phyloP scores from a whole-genome alignment of 371 early-diverging fungal genomes.

The Funneliformis caledonium region DNA sequence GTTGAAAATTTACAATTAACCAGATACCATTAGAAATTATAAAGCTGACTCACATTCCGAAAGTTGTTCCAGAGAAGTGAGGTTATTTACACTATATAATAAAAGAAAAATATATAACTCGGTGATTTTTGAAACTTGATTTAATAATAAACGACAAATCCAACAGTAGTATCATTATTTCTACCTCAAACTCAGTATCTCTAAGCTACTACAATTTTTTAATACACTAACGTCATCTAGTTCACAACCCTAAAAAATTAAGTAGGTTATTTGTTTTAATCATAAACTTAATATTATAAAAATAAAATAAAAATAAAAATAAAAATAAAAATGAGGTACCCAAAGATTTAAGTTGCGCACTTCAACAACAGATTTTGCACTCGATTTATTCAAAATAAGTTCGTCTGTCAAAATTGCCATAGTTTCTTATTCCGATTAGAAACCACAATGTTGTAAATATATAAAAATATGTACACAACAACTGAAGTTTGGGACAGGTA shows the following conservation, averaged over 20 bases:
- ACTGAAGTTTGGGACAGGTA: not conserved
- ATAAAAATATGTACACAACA: not conserved
- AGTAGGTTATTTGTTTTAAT: not conserved
- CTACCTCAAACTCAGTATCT: constrained; percentile 37
- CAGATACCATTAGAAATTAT: constrained; percentile 6
- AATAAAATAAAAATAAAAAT: not conserved
- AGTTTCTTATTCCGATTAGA: not conserved
- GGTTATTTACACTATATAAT: constrained; percentile 35
- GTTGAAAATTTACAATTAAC: not conserved
- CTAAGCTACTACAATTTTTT: constrained; percentile 27
- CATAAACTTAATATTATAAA: not conserved
- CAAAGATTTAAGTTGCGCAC: constrained; percentile 32
- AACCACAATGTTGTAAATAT: not conserved
- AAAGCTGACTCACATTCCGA: constrained; percentile 36
- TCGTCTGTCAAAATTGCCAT: constrained; percentile 35
- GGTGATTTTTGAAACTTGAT: too few species aligned
- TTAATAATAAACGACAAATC: not conserved
- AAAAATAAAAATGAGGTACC: not conserved
- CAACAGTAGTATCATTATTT: not conserved
- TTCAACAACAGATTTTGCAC: constrained; percentile 18
- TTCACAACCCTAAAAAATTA: constrained; percentile 26
- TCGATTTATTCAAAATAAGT: constrained; percentile 18
- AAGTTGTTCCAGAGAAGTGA: constrained; percentile 34
- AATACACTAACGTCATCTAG: constrained; percentile 20
- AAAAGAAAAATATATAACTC: not conserved